phyloP scores from a whole-genome alignment of 768 basidiomycete species.

The Leucocoprinus birnbaumii region DNA sequence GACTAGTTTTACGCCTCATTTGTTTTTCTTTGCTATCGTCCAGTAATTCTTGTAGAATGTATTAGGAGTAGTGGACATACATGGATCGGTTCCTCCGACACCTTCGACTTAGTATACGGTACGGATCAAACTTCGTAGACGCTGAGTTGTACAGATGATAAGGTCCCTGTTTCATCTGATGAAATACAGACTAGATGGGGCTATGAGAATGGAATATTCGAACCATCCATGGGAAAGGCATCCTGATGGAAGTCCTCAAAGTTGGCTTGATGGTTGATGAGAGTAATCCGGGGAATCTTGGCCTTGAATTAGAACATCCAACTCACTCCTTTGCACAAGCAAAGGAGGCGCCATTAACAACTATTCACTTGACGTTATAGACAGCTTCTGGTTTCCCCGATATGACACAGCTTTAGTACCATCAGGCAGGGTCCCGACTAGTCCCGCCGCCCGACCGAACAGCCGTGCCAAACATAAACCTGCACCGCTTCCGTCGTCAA shows the following conservation, averaged over 20 bases:
- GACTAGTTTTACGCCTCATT: slow-evolving; percentile 16
- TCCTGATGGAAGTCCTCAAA: not conserved
- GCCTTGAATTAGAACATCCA: not conserved
- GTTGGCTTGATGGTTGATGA: not conserved
- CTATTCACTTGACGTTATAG: no score
- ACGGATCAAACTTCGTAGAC: slow-evolving; percentile 1
- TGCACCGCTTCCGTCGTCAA: slow-evolving; percentile 6
- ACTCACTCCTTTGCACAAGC: not conserved
- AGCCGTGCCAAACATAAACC: not conserved
- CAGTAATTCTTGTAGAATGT: slow-evolving; percentile 26
- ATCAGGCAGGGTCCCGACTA: not conserved
- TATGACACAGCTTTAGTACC: not conserved
- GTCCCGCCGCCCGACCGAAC: not conserved
- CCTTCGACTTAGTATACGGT: not conserved
- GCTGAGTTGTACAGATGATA: slow-evolving; percentile 1
- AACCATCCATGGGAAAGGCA: not conserved
- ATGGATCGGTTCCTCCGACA: slow-evolving; percentile 20
- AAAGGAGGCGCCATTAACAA: no score
- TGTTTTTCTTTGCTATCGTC: slow-evolving; percentile 17
- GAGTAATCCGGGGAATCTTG: not conserved
- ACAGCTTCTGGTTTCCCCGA: not conserved
- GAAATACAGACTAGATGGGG: no score
- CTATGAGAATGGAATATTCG: not conserved
- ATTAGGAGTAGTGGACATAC: slow-evolving; percentile 28
- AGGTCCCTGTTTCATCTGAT: slow-evolving; percentile 10